Conservation (phyloP, 768 basidiomycete species). For the Mycena rosella region DNA sequence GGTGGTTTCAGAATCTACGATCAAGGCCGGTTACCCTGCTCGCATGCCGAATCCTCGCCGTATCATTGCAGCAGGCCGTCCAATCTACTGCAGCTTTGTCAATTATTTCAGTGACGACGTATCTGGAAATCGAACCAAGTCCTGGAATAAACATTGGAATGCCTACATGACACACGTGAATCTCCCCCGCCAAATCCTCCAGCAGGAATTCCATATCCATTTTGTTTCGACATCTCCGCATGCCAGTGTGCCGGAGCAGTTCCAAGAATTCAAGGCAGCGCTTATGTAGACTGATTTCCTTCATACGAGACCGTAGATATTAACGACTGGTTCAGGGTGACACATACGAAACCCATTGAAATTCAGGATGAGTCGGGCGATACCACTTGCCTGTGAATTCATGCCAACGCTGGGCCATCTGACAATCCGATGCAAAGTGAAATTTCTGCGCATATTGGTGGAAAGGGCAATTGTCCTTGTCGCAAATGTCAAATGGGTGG, state of each 20-base stretch:
- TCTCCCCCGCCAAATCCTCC: too few species aligned
- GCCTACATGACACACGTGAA: too few species aligned
- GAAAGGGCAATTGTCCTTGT: slow-evolving; percentile 55
- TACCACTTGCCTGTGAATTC: slow-evolving; percentile 43
- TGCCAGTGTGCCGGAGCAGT: slow-evolving; percentile 53
- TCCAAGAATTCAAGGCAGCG: slow-evolving; percentile 47
- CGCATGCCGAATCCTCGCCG: slow-evolving; percentile 52
- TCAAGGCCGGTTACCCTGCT: slow-evolving; percentile 36
- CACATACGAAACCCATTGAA: slow-evolving; percentile 47
- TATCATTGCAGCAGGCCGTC: slow-evolving; percentile 44
- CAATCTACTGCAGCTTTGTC: slow-evolving; percentile 48
- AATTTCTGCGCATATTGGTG: slow-evolving; percentile 53
- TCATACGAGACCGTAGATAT: too few species aligned
- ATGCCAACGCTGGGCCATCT: slow-evolving; percentile 45
- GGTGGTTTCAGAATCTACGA: slow-evolving; percentile 26
- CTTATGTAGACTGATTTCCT: slow-evolving; percentile 44
- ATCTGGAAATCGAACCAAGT: slow-evolving; percentile 57
- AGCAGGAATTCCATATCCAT: too few species aligned
- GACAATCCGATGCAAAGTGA: slow-evolving; percentile 56
- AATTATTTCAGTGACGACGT: slow-evolving; percentile 57
- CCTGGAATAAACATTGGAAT: too few species aligned
- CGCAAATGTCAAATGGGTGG: slow-evolving; percentile 54
- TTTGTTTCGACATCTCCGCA: slow-evolving; percentile 53
- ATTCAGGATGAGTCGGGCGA: slow-evolving; percentile 45
- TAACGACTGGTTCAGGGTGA: slow-evolving; percentile 45